Conservation (phyloP, 2,329 filamentous ascomycete genomes). For the Purpureocillium lavendulum region DNA sequence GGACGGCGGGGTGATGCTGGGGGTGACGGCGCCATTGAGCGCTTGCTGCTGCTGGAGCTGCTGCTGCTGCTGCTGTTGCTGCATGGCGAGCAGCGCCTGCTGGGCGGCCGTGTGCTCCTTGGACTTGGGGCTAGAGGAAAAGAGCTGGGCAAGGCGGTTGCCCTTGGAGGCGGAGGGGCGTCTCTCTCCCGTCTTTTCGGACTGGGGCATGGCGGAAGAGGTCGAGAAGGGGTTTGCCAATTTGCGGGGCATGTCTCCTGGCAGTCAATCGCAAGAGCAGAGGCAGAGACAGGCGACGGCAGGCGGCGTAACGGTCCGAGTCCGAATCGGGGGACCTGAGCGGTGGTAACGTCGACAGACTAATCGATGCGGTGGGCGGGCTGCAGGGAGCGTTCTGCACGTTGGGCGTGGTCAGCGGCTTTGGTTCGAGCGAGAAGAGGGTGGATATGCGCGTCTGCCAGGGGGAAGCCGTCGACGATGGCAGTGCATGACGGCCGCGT, state of each 20-base stretch:
- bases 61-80: conserved; percentile 28
- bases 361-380: not conserved
- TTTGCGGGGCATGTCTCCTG: conserved; percentile 49
- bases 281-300: not conserved
- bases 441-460: not conserved
- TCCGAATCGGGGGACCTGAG: too few species aligned
- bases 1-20: conserved; percentile 61
- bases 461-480: not conserved
- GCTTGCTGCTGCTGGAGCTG: conserved; percentile 7
- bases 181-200: conserved; percentile 45
- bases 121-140: conserved; percentile 70
- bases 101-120: conserved; percentile 59
- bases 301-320: too few species aligned
- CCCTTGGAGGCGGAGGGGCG: conserved; percentile 57
- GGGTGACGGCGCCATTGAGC: conserved; percentile 36
- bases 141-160: conserved; percentile 74
- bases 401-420: conserved; percentile 1
- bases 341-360: too few species aligned
- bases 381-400: not conserved
- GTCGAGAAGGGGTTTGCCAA: conserved; percentile 48
- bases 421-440: not conserved
- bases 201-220: conserved; percentile 36
- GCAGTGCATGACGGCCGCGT: not conserved
- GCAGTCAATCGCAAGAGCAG: not conserved
- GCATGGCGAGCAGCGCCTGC: conserved; percentile 59